A percentile compares a stretch with the other conserved stretches of the same genome.
Conservation (phyloP, 1,284 basidiomycete genomes). For the Kwoniella shivajii region DNA sequence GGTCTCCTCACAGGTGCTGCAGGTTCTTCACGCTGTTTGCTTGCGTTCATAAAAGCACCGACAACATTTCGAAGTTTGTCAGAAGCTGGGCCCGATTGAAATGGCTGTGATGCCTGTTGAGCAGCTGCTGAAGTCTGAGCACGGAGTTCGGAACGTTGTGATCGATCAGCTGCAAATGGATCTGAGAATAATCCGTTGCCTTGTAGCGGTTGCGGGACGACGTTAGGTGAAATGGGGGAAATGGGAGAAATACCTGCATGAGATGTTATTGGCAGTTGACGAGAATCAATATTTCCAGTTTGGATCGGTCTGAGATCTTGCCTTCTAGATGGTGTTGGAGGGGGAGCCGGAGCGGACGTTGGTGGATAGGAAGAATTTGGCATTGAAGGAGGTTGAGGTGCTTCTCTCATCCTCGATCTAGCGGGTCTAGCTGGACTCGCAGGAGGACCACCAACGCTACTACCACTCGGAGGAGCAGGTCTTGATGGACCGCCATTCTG, state of each 20-base stretch:
- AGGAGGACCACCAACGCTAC: constrained; percentile 2
- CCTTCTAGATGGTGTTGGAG: constrained; percentile 9
- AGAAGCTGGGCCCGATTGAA: constrained; percentile 17
- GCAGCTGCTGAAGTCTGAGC: constrained; percentile 31
- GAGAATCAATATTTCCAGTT: constrained; percentile 23
- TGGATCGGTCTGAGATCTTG: constrained; percentile 22
- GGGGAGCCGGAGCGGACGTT: background rate
- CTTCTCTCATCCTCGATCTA: constrained; percentile 34
- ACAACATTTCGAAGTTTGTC: constrained; percentile 46
- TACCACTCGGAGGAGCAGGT: background rate
- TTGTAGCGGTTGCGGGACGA: background rate
- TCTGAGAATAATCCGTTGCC: constrained; percentile 28
- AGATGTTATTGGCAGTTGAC: constrained; percentile 4
- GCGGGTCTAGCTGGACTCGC: constrained; percentile 37
- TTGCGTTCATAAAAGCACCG: constrained; percentile 45
- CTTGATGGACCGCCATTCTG: constrained; percentile 12
- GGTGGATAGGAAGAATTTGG: constrained; percentile 4
- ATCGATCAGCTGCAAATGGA: constrained; percentile 45
- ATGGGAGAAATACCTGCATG: constrained; percentile 28
- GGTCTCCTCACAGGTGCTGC: constrained; percentile 18
- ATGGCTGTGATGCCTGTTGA: constrained; percentile 25
- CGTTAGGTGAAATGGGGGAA: constrained; percentile 25
- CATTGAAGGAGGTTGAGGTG: constrained; percentile 16
- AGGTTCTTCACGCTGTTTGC: constrained; percentile 21
- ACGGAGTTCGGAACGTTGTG: constrained; percentile 39